Conservation (phyloP, 2,329 filamentous ascomycete genomes). For the Epichloe brachyelytri region DNA sequence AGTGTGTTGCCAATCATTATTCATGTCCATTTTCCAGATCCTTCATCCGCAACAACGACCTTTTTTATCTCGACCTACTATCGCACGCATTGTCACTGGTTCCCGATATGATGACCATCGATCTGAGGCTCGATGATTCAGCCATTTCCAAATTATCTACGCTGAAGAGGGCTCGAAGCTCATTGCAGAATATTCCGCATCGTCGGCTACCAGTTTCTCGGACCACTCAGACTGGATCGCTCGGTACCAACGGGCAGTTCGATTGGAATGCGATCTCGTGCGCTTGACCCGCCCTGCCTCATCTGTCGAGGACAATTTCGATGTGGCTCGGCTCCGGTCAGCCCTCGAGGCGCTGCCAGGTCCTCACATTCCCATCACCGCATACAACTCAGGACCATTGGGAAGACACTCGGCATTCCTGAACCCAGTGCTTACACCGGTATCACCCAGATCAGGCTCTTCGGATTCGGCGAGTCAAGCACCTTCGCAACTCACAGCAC, state of each 20-base stretch:
- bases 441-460: constrained; percentile 31
- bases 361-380: constrained; percentile 40
- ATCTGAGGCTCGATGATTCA: constrained; percentile 42
- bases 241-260: constrained; percentile 44
- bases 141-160: constrained; percentile 36
- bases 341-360: constrained; percentile 29
- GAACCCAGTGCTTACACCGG: constrained; percentile 50
- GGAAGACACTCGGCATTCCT: constrained; percentile 54
- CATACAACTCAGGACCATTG: constrained; percentile 50
- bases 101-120: constrained; percentile 50
- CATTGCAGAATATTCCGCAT: constrained; percentile 41
- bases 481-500: constrained; percentile 37
- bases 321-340: constrained; percentile 41
- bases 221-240: constrained; percentile 41
- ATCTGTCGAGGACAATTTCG: constrained; percentile 49
- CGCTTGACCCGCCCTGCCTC: constrained; percentile 45
- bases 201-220: constrained; percentile 34
- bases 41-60: constrained; percentile 11
- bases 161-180: constrained; percentile 44
- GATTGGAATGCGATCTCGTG: constrained; percentile 47
- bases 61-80: constrained; percentile 41
- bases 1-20: constrained; percentile 48
- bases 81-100: constrained; percentile 47
- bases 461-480: constrained; percentile 4
- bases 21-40: constrained; percentile 28